Evolutionary conservation across 768 basidiomycete genomes (phyloP), one percentile per base, ranked within the genome.

Genomic region (Brasilioporus rufonigricans): DNA sequence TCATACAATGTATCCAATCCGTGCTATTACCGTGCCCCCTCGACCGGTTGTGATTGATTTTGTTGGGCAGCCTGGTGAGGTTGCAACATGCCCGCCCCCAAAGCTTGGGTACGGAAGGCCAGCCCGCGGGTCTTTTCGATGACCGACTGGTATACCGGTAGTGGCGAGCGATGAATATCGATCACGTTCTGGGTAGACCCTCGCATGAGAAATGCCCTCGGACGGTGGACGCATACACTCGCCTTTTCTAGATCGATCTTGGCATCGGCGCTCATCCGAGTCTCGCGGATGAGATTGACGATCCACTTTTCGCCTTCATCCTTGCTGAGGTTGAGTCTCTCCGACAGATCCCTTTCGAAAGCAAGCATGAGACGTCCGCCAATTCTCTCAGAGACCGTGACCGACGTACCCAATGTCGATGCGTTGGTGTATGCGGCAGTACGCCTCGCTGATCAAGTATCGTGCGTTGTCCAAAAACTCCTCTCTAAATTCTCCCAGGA

Each of bases 251-350:
- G 79, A 71, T 98, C 96, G 56, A 98, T 98, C 76, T 96, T 97
- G 48, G 96, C 96, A 63, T 98, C 96, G 1, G 91, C 88, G 14
- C 93, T 93, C 89, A 96, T 93, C 44, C 93, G 83, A 7, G 95
- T 96, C 73, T 98, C 97, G 32, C 97, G 86, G 65, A 98, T 97
- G 57, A 98, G 88, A 77, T 98, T 98, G 65, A 98, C 97, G 58
- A 98, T 96, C 96, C 96, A 99, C 65, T 96, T 96, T 70, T 99
- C 97, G 48, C 96, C 97, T 67, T 98, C 97, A 60, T 93, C 93
- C 39, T 80, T 83, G n/a, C 90, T 87, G 45, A 98, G 81, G 71
- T 98, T 98, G 14, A 98, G 80, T 10, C 96, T 86, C 65, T 92
- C 88, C 10, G 95, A 97, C 13, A 98, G 82, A 65, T 97, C 93